phyloP scores from a whole-genome alignment of 139 green algal species.

The Chlorella sp. region DNA sequence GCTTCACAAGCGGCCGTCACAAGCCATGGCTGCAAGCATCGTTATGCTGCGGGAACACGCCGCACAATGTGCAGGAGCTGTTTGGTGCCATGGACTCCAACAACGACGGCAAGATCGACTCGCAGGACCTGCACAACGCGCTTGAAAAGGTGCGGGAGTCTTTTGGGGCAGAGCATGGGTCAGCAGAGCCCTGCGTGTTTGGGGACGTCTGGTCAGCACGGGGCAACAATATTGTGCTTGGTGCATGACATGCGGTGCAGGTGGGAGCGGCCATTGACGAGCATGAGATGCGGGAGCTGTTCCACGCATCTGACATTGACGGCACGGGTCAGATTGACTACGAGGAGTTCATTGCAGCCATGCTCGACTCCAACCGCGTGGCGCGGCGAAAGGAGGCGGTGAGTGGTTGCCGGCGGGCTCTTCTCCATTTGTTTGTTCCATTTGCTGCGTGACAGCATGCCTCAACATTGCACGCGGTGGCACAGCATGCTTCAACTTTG shows the following conservation, averaged over 20 bases:
- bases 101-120: slow-evolving; percentile 48
- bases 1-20: no score
- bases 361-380: slow-evolving; percentile 44
- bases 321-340: slow-evolving; percentile 56
- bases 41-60: no score
- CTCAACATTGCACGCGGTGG: no score
- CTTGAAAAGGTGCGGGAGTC: slow-evolving; percentile 34
- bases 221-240: no score
- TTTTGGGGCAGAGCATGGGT: no score
- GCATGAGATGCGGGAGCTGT: slow-evolving; percentile 45
- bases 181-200: background rate
- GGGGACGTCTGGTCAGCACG: no score
- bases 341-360: slow-evolving; percentile 58
- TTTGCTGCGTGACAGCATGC: no score
- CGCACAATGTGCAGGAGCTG: slow-evolving; percentile 48
- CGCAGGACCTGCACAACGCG: slow-evolving; percentile 43
- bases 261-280: slow-evolving; percentile 48
- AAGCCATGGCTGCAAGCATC: no score
- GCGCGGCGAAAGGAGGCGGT: slow-evolving; percentile 35
- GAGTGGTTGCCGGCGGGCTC: background rate
- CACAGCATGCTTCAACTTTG: no score
- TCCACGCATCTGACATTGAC: slow-evolving; percentile 41
- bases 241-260: no score
- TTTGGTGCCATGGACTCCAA: slow-evolving; percentile 55
- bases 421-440: background rate